Conservation (phyloP, 768 basidiomycete genomes). For the Symmetrospora coprosmae region DNA sequence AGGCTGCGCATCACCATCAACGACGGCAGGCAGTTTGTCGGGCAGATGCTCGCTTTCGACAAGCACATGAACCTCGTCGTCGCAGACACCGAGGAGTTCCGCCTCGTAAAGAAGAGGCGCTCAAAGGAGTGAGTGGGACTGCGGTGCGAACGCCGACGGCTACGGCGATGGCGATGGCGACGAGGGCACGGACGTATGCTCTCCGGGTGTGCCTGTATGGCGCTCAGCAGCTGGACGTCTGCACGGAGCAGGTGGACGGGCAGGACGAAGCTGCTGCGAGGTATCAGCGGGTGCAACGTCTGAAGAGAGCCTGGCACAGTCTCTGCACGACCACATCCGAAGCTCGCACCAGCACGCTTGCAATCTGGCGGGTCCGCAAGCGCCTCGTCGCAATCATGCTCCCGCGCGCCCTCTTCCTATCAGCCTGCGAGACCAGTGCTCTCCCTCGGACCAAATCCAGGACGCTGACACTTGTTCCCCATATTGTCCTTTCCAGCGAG, state of each 20-base stretch:
- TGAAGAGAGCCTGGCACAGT: too few relatives aligned
- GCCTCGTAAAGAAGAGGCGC: constrained; percentile 81
- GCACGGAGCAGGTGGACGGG: too few relatives aligned
- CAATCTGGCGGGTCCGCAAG: background rate
- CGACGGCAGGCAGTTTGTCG: constrained; percentile 87
- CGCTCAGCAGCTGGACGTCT: too few relatives aligned
- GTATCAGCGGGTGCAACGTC: too few relatives aligned
- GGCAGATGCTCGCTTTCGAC: constrained; percentile 99
- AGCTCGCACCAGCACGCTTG: too few relatives aligned
- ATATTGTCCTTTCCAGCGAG: background rate
- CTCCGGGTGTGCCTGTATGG: too few relatives aligned
- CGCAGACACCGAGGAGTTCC: constrained; percentile 95
- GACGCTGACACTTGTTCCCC: too few relatives aligned
- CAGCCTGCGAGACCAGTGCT: too few relatives aligned
- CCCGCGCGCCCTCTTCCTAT: background rate
- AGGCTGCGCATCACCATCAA: constrained; percentile 90
- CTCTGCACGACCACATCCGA: too few relatives aligned
- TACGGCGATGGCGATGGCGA: background rate
- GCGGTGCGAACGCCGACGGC: constrained; percentile 50
- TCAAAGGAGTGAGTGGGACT: constrained; percentile 45
- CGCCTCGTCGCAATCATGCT: background rate
- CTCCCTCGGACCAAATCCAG: too few relatives aligned
- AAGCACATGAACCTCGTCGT: constrained; percentile 98
- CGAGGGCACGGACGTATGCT: background rate
- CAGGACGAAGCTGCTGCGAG: too few relatives aligned